Conservation (phyloP, 176 grass and related monocot genomes). For the Juncus inflexus region DNA sequence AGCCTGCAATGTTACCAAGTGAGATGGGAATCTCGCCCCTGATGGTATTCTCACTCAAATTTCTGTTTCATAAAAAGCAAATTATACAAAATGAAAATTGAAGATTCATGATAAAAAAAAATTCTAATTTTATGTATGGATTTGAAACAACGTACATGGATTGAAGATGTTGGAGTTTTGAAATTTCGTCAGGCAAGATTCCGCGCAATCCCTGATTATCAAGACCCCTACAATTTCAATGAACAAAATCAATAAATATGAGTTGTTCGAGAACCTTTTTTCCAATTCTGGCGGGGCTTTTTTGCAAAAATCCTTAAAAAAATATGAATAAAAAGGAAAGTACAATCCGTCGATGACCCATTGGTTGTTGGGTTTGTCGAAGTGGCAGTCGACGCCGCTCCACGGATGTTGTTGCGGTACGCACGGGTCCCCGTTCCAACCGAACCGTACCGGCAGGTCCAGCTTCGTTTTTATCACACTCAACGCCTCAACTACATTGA, state of each 20-base stretch:
- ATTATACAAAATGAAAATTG: neutral
- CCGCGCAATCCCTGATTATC: slow-evolving; percentile 93
- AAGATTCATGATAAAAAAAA: neutral
- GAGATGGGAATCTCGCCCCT: slow-evolving; percentile 64
- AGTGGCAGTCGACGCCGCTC: slow-evolving; percentile 90
- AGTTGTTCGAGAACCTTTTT: slow-evolving; percentile 1
- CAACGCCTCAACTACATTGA: slow-evolving; percentile 53
- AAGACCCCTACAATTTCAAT: slow-evolving; percentile 65
- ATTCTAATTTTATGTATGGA: neutral
- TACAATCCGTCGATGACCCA: slow-evolving; percentile 97
- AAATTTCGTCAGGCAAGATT: slow-evolving; percentile 64
- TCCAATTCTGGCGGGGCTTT: neutral
- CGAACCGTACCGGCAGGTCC: slow-evolving; percentile 82
- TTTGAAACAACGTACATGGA: slow-evolving; percentile 55
- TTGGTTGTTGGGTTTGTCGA: slow-evolving; percentile 49
- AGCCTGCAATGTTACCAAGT: slow-evolving; percentile 58
- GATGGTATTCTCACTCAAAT: slow-evolving; percentile 86
- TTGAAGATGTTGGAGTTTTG: slow-evolving; percentile 70
- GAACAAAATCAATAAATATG: slow-evolving; percentile 10
- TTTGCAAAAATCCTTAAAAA: neutral
- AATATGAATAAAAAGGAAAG: slow-evolving; percentile 33
- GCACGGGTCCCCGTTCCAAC: slow-evolving; percentile 96
- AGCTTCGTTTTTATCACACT: slow-evolving; percentile 58
- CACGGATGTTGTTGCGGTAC: slow-evolving; percentile 96
- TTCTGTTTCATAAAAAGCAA: slow-evolving; percentile 45